A percentile compares a stretch with the other conserved stretches of the same genome.
These are phyloP conservation scores for Hemileccinum rubropunctum DNA, from an alignment of 768 basidiomycete genomes.

Conservation along the genomic window DNA sequence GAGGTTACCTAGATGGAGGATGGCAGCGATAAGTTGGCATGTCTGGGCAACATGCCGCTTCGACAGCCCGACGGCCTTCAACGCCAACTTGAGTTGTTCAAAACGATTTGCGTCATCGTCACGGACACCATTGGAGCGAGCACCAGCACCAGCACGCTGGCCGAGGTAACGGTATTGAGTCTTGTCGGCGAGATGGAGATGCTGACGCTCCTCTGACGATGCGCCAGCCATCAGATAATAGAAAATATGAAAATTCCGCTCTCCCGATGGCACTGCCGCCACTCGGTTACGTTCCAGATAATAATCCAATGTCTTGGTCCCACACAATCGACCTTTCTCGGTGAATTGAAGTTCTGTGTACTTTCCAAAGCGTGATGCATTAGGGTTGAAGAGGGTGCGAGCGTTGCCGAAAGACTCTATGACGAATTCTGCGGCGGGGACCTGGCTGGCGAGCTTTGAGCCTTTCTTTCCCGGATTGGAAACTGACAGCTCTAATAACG, in stretches of 20 bases:
- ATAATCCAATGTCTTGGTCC: conserved; percentile 95
- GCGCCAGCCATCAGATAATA: conserved; percentile 96
- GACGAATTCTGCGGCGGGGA: conserved; percentile 93
- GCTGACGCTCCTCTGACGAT: conserved; percentile 80
- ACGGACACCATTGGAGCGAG: conserved; percentile 45
- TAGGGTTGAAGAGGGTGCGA: conserved; percentile 87
- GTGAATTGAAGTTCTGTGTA: conserved; percentile 98
- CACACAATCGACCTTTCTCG: conserved; percentile 83
- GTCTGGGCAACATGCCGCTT: conserved; percentile 95
- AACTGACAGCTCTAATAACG: conserved; percentile 87
- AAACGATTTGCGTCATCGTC: conserved; percentile 88
- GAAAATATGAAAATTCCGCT: conserved; percentile 97
- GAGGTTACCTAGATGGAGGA: conserved; percentile 94
- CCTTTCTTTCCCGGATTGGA: conserved; percentile 92
- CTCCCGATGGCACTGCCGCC: conserved; percentile 82
- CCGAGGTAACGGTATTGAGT: conserved; percentile 86
- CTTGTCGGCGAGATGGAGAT: conserved; percentile 81
- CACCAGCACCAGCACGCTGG: conserved; percentile 49
- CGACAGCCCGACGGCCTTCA: conserved; percentile 91
- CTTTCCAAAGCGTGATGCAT: conserved; percentile 95
- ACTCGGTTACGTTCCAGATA: conserved; percentile 92
- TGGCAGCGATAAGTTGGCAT: conserved; percentile 92
- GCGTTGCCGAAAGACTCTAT: conserved; percentile 94
- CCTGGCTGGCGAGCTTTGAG: conserved; percentile 78
- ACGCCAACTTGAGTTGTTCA: conserved; percentile 89